Conservation (phyloP, 106 monocot species). For the Chionographis japonica region DNA sequence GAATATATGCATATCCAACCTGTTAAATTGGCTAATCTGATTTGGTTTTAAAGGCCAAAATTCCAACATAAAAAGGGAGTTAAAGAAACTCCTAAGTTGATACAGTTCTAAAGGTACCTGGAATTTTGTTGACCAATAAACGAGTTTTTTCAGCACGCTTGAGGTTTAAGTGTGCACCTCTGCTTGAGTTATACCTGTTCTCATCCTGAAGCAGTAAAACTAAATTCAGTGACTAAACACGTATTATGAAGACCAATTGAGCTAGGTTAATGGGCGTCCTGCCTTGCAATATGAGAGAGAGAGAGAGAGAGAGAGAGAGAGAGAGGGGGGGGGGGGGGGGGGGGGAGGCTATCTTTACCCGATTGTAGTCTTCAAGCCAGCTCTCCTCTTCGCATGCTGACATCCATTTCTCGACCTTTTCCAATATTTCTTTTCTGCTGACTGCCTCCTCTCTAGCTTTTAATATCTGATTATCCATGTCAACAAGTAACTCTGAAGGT, state of each 20-base stretch:
- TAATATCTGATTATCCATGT: slow-evolving; percentile 84
- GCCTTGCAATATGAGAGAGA: not conserved
- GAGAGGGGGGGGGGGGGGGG: too few relatives aligned
- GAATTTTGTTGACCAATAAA: slow-evolving; percentile 69
- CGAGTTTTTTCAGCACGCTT: slow-evolving; percentile 87
- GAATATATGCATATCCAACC: too few relatives aligned
- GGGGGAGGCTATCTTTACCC: slow-evolving; percentile 34
- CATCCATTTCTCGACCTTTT: slow-evolving; percentile 99
- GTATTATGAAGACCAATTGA: too few relatives aligned
- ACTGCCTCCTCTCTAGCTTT: slow-evolving; percentile 90
- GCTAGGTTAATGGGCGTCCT: too few relatives aligned
- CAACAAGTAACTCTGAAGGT: slow-evolving; percentile 81
- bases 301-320: not conserved
- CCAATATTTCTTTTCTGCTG: slow-evolving; percentile 93
- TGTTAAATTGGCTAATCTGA: too few relatives aligned
- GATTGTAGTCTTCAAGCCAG: slow-evolving; percentile 98
- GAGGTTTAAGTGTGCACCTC: slow-evolving; percentile 73
- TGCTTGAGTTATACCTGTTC: slow-evolving; percentile 75
- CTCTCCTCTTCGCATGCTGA: slow-evolving; percentile 99
- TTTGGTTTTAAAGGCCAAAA: too few relatives aligned
- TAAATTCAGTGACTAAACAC: too few relatives aligned
- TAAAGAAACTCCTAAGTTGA: not conserved
- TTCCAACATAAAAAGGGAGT: too few relatives aligned
- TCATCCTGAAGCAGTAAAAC: slow-evolving; percentile 48
- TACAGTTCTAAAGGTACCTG: slow-evolving; percentile 28